These are phyloP conservation scores for Kwoniella shandongensis DNA, from an alignment of 768 basidiomycete genomes.

Conservation along the genomic window DNA sequence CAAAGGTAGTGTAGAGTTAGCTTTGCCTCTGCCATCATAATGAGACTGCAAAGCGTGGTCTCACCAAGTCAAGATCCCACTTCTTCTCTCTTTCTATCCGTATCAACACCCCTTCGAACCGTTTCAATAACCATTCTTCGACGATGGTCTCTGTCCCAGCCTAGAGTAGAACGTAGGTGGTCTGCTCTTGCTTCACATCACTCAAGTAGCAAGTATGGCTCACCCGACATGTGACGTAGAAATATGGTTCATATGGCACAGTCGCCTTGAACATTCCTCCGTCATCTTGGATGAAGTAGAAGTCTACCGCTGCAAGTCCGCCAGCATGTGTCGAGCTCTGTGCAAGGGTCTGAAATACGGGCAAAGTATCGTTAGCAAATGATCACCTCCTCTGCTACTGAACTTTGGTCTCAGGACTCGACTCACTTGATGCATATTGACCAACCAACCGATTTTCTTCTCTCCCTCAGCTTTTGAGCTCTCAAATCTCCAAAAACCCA, in stretches of 20 bases:
- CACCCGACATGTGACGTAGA: conserved; percentile 88
- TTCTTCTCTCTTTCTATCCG: conserved; percentile 79
- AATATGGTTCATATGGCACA: conserved; percentile 89
- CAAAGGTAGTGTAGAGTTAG: not conserved
- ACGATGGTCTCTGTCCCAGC: conserved; percentile 79
- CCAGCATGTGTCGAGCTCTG: conserved; percentile 80
- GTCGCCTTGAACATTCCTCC: conserved; percentile 96
- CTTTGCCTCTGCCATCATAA: not conserved
- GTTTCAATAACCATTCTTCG: conserved; percentile 93
- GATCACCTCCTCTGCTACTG: not conserved
- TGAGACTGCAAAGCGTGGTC: conserved; percentile 20
- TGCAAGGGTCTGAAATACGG: conserved; percentile 66
- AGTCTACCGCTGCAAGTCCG: conserved; percentile 89
- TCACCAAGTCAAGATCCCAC: conserved; percentile 79
- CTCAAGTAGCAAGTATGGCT: too few relatives aligned
- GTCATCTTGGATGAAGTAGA: conserved; percentile 96
- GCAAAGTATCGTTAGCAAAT: too few relatives aligned
- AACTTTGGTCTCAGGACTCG: not conserved
- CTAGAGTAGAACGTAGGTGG: conserved; percentile 58
- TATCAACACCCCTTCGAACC: conserved; percentile 80
- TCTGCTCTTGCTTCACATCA: too few relatives aligned
- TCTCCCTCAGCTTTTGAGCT: conserved; percentile 62
- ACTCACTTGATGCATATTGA: conserved; percentile 97
- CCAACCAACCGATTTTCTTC: conserved; percentile 82
- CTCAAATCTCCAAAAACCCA: conserved; percentile 79